phyloP scores from a whole-genome alignment of 2,329 filamentous ascomycete species.

The Aspergillus ruber region DNA sequence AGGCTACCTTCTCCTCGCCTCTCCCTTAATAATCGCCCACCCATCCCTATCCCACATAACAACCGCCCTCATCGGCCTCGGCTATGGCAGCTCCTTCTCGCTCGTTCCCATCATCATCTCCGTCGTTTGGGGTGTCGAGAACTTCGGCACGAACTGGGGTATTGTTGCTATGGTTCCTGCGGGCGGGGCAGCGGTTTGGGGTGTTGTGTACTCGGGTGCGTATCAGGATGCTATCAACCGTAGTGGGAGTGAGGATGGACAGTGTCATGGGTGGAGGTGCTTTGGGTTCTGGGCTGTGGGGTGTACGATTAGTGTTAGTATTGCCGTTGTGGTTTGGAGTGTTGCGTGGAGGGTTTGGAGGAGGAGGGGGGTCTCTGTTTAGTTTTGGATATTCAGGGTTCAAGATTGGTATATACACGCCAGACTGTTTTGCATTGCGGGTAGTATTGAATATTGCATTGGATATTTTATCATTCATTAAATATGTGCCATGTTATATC shows the following conservation, averaged over 20 bases:
- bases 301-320: conserved; percentile 62
- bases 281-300: conserved; percentile 88
- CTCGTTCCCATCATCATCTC: conserved; percentile 86
- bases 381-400: conserved; percentile 2
- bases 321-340: conserved; percentile 64
- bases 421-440: too few relatives aligned
- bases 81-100: conserved; percentile 87
- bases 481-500: conserved; percentile 18
- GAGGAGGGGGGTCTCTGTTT: conserved; percentile 66
- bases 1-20: conserved; percentile 71
- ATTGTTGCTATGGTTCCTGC: conserved; percentile 91
- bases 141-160: conserved; percentile 97
- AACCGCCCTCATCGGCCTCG: conserved; percentile 75
- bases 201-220: conserved; percentile 66
- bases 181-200: conserved; percentile 81
- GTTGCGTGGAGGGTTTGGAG: conserved; percentile 86
- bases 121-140: conserved; percentile 98
- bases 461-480: too few relatives aligned
- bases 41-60: conserved; percentile 78
- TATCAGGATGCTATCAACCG: conserved; percentile 41
- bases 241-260: conserved; percentile 36
- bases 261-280: conserved; percentile 77
- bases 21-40: conserved; percentile 71
- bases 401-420: not conserved
- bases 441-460: too few relatives aligned